A percentile compares a stretch with the other conserved stretches of the same genome.
Conservation (phyloP, 202 grass and related monocot genomes). For the Carex arenaria region DNA sequence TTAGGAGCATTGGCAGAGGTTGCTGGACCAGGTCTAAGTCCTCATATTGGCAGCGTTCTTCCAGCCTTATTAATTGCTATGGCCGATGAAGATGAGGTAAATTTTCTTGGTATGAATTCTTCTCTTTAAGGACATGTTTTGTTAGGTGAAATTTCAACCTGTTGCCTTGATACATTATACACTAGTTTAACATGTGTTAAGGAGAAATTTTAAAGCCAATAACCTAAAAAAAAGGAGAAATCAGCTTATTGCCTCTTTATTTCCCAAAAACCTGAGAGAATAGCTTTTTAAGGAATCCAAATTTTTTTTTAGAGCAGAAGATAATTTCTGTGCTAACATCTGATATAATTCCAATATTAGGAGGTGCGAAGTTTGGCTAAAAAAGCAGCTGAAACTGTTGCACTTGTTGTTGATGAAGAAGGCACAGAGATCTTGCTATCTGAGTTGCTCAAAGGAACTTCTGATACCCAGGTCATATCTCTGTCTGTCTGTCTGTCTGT, state of each 20-base stretch:
- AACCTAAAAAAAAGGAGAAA: not conserved
- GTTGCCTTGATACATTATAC: not conserved
- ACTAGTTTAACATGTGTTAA: not conserved
- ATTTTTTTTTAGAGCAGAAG: not conserved
- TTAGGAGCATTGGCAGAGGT: slow-evolving; percentile 94
- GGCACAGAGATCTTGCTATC: slow-evolving; percentile 70
- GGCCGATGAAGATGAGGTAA: slow-evolving; percentile 65
- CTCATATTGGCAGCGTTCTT: slow-evolving; percentile 87
- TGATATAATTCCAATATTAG: slow-evolving; percentile 32
- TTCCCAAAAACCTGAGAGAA: not conserved
- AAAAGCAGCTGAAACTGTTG: slow-evolving; percentile 90
- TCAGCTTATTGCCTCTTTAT: not conserved
- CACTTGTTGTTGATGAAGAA: slow-evolving; percentile 91
- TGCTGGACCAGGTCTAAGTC: slow-evolving; percentile 83
- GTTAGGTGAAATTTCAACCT: not conserved
- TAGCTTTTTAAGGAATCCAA: not conserved
- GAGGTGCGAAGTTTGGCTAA: slow-evolving; percentile 74
- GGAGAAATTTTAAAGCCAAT: not conserved
- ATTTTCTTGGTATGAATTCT: slow-evolving; percentile 11
- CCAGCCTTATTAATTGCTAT: slow-evolving; percentile 82
- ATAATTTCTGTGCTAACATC: not conserved
- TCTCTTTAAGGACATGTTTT: not conserved
- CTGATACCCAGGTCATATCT: slow-evolving; percentile 71
- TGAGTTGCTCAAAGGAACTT: slow-evolving; percentile 80
- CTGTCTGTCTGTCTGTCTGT: not conserved